phyloP scores from a whole-genome alignment of 805 yeast species.

The Starmerella apicola region DNA sequence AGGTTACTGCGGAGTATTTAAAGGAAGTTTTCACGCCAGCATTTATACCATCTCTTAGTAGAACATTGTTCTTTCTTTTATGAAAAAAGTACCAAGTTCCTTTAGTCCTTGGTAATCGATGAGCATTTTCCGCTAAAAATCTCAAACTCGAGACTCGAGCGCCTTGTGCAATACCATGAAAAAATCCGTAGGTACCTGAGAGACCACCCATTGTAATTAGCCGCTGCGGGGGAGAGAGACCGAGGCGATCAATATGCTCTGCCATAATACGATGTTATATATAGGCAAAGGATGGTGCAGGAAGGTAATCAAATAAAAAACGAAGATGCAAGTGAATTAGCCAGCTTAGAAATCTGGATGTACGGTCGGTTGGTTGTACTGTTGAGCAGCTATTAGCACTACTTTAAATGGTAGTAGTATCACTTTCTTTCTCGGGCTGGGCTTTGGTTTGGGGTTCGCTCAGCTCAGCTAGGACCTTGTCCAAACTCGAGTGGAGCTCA shows the following conservation, averaged over 20 bases:
- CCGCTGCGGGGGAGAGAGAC: slow-evolving; percentile 12
- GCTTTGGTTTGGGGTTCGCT: background rate
- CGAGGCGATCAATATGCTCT: slow-evolving; percentile 11
- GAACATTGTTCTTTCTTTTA: slow-evolving; percentile 66
- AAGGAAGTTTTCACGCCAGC: slow-evolving; percentile 35
- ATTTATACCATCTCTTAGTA: slow-evolving; percentile 43
- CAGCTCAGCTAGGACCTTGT: slow-evolving; percentile 11
- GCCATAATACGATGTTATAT: slow-evolving; percentile 1
- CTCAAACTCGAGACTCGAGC: slow-evolving; percentile 42
- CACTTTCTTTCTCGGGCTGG: too few relatives aligned
- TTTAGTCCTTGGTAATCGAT: slow-evolving; percentile 59
- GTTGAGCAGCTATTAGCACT: background rate
- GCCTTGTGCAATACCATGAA: slow-evolving; percentile 48
- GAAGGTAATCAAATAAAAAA: too few relatives aligned
- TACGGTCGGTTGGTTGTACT: background rate
- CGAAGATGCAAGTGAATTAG: too few relatives aligned
- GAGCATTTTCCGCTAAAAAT: slow-evolving; percentile 70
- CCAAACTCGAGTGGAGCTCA: slow-evolving; percentile 16
- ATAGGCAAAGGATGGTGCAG: background rate
- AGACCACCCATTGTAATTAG: slow-evolving; percentile 13
- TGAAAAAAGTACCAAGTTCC: slow-evolving; percentile 87
- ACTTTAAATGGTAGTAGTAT: too few relatives aligned
- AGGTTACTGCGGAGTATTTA: slow-evolving; percentile 36
- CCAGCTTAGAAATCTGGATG: too few relatives aligned
- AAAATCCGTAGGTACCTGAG: slow-evolving; percentile 23